Conservation (phyloP, 2,329 filamentous ascomycete genomes). For the Fusarium xylarioides region DNA sequence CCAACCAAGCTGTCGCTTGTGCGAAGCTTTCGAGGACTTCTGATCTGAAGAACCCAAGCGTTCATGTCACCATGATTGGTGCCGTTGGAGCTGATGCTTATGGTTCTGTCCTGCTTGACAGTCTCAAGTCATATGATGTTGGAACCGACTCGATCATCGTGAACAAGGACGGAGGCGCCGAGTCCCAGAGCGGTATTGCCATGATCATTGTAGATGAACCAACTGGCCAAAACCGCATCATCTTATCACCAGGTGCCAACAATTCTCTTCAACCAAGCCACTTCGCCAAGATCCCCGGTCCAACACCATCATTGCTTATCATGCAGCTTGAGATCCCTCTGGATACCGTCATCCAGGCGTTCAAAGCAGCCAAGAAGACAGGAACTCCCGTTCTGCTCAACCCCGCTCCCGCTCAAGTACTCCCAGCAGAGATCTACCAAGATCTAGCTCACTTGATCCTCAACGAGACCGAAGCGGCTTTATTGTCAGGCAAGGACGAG, state of each 20-base stretch:
- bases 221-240: slow-evolving; percentile 80
- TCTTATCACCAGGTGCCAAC: slow-evolving; percentile 78
- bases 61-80: slow-evolving; percentile 75
- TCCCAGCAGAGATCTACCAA: slow-evolving; percentile 73
- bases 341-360: slow-evolving; percentile 68
- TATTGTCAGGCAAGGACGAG: slow-evolving; percentile 68
- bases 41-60: slow-evolving; percentile 46
- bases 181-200: slow-evolving; percentile 70
- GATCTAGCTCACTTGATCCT: slow-evolving; percentile 82
- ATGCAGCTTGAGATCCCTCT: slow-evolving; percentile 81
- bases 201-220: slow-evolving; percentile 79
- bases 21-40: slow-evolving; percentile 76
- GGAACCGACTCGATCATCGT: slow-evolving; percentile 63
- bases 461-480: slow-evolving; percentile 88
- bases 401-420: slow-evolving; percentile 77
- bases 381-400: slow-evolving; percentile 78
- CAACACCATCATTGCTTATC: slow-evolving; percentile 69
- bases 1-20: slow-evolving; percentile 92
- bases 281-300: slow-evolving; percentile 46
- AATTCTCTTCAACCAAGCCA: slow-evolving; percentile 53
- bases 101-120: slow-evolving; percentile 64
- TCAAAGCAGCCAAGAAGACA: slow-evolving; percentile 58
- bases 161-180: slow-evolving; percentile 41
- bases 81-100: slow-evolving; percentile 77
- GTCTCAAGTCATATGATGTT: slow-evolving; percentile 69